These are phyloP conservation scores for Paraglomus brasilianum DNA, from an alignment of 192 early-diverging fungal species.

Conservation along the genomic window DNA sequence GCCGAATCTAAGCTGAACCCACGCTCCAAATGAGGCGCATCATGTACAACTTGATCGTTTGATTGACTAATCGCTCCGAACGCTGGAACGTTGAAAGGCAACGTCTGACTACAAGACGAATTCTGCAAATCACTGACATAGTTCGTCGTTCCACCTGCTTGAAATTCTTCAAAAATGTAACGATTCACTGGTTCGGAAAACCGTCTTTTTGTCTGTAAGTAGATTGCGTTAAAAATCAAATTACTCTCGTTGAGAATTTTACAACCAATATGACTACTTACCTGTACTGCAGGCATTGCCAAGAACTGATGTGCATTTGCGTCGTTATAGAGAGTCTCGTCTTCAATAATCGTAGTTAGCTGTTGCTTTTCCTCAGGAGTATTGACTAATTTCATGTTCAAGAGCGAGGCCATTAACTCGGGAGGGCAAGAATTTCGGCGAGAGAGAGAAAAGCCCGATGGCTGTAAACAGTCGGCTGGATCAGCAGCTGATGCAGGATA, in stretches of 20 bases:
- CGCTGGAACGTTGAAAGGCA: conserved; percentile 3
- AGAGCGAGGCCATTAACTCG: conserved; percentile 25
- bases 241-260: neutral
- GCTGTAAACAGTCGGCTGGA: neutral
- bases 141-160: neutral
- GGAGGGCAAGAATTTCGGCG: conserved; percentile 31
- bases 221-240: neutral
- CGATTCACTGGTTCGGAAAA: conserved; percentile 27
- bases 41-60: conserved; percentile 1
- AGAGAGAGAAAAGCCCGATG: neutral
- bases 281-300: conserved; percentile 9
- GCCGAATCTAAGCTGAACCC: conserved; percentile 19
- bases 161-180: neutral
- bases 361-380: conserved; percentile 15
- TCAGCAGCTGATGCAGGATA: neutral
- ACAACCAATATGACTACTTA: neutral
- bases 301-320: conserved; percentile 21
- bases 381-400: conserved; percentile 12
- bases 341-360: conserved; percentile 25
- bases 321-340: conserved; percentile 26
- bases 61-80: conserved; percentile 5
- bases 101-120: neutral
- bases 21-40: conserved; percentile 12
- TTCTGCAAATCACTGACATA: neutral
- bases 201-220: neutral